Base-by-base conservation (phyloP, 2,329 filamentous ascomycete genomes). In the Pseudogymnoascus sp. region DNA sequence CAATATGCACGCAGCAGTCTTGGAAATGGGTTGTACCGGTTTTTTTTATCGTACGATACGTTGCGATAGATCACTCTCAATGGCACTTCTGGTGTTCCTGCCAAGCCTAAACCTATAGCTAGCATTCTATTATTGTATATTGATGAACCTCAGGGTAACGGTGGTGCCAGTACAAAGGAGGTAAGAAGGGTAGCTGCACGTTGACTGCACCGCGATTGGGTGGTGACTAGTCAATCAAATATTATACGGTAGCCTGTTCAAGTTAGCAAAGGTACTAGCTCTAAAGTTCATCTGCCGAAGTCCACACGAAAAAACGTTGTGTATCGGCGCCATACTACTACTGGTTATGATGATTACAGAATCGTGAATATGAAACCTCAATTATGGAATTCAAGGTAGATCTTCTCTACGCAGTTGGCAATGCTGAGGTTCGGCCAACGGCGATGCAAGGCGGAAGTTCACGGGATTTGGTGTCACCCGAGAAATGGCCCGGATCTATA, bases 281-380 rank as follows among this genome's bases (percentile, higher is more conserved):
- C 26, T 33, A 33, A 5, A 57, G n/a, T 19, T 57, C 50, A 57
- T 33, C 50, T 57, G 17, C 50, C 50, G 28, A 57, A n/a, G 28
- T 19, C 21, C 17, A 57, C 28, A 57, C 50, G 5, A 35, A 57
- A 26, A 57, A 33, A 33, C 50, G 28, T 57, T 19, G 50, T 57
- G 50, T 17, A 35, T 57, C 26, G 13, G 21, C 50, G 50, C 50
- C 28, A 57, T 57, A 57, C 50, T 57, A 21, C 50, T 35, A 33
- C n/a, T 57, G 28, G 50, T 33, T 33, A 4, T 33, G 11, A 57
- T 57, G 50, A 57, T 57, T 57, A 33, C 28, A 6, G n/a, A 57
- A 57, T 57, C 28, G 50, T 57, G 50, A 33, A 57, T 57, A 57
- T 57, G 50, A 57, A 57, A 57, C 28, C 50, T 57, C 17, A n/a